These are phyloP conservation scores for Penicillium sumatraense DNA, from an alignment of 2,329 filamentous ascomycete genomes.

Conservation along the genomic window DNA sequence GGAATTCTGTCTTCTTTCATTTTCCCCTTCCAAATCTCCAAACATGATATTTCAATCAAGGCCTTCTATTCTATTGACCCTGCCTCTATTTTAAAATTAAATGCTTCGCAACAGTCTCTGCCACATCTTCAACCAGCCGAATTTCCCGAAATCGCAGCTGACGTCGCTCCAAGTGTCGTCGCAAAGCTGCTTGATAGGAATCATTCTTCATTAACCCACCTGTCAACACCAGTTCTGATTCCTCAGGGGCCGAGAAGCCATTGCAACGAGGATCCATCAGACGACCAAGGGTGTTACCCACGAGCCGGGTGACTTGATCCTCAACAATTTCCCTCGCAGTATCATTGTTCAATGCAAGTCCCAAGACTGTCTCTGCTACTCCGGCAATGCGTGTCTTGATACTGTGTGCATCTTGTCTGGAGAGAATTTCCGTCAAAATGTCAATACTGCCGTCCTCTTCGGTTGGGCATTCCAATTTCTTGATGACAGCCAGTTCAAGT, in stretches of 20 bases:
- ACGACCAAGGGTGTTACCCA: conserved; percentile 18
- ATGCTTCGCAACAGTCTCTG: conserved; percentile 8
- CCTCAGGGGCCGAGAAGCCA: conserved; percentile 8
- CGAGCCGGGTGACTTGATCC: conserved; percentile 9
- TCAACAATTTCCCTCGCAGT: conserved; percentile 19
- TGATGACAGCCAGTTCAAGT: conserved; percentile 20
- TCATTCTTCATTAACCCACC: conserved; percentile 27
- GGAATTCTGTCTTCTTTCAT: too few species aligned
- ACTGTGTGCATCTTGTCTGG: conserved; percentile 1
- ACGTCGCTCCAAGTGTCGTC: conserved; percentile 7
- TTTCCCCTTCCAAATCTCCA: too few species aligned
- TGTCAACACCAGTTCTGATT: conserved; percentile 22
- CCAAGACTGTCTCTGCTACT: conserved; percentile 19
- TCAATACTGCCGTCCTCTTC: conserved; percentile 9
- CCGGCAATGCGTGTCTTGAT: conserved; percentile 25
- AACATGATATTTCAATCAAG: too few species aligned
- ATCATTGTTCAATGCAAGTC: not conserved
- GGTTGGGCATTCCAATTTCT: conserved; percentile 11
- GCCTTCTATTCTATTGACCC: not conserved
- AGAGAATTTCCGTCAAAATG: conserved; percentile 23
- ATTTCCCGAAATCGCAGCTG: conserved; percentile 10
- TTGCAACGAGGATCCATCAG: conserved; percentile 16
- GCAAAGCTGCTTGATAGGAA: conserved; percentile 15
- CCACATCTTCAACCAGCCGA: conserved; percentile 20
- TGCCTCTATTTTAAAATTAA: not conserved